Conservation (phyloP, 2,329 filamentous ascomycete genomes). For the Colletotrichum falcatum region DNA sequence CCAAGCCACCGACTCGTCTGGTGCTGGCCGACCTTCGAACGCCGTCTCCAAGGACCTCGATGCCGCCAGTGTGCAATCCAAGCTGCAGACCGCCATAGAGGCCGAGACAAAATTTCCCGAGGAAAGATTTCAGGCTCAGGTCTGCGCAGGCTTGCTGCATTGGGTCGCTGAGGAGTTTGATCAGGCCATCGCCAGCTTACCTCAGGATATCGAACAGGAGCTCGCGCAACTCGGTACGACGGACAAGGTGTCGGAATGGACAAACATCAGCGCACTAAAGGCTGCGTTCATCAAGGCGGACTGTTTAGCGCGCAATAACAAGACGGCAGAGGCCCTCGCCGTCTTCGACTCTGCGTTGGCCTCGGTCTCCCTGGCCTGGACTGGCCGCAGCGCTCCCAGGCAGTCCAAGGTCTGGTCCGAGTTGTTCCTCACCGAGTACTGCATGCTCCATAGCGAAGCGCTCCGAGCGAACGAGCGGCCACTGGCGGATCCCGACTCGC, state of each 20-base stretch:
- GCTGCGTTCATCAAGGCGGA: slow-evolving; percentile 81
- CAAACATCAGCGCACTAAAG: slow-evolving; percentile 84
- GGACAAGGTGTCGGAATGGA: slow-evolving; percentile 77
- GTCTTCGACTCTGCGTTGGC: slow-evolving; percentile 76
- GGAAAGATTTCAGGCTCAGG: slow-evolving; percentile 80
- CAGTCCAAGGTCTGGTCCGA: slow-evolving; percentile 85
- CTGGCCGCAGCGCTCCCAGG: slow-evolving; percentile 64
- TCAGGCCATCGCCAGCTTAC: slow-evolving; percentile 70
- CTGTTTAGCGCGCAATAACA: slow-evolving; percentile 63
- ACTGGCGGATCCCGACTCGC: slow-evolving; percentile 63
- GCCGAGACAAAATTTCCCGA: slow-evolving; percentile 65
- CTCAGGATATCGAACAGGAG: slow-evolving; percentile 69
- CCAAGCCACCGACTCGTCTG: slow-evolving; percentile 61
- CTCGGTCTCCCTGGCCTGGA: slow-evolving; percentile 67
- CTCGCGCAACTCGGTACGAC: slow-evolving; percentile 64
- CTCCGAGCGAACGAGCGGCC: slow-evolving; percentile 63
- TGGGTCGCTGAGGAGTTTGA: slow-evolving; percentile 80
- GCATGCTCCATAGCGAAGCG: slow-evolving; percentile 74
- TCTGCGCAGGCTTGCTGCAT: slow-evolving; percentile 87
- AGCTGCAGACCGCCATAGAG: slow-evolving; percentile 68
- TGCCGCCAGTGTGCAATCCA: slow-evolving; percentile 58
- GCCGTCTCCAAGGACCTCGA: slow-evolving; percentile 59
- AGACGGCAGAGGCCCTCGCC: slow-evolving; percentile 69
- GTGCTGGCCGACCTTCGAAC: slow-evolving; percentile 55
- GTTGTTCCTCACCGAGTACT: slow-evolving; percentile 79